These are phyloP conservation scores for Saccharomyces pastorianus DNA, from an alignment of 1,139 yeast species.

Conservation along the genomic window DNA sequence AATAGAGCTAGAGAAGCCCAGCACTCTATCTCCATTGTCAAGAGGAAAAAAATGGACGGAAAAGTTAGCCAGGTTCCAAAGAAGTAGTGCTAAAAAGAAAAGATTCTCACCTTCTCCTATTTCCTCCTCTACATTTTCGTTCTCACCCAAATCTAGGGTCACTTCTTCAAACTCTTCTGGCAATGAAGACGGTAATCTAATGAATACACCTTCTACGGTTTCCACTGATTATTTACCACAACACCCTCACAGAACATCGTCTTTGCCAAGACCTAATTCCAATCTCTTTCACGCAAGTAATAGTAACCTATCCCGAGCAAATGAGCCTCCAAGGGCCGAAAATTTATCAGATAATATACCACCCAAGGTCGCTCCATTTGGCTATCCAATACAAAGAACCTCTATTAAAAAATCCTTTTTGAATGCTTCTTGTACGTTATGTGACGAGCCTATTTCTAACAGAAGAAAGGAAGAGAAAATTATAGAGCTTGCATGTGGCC, in stretches of 20 bases:
- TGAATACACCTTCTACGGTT: slow-evolving; percentile 4
- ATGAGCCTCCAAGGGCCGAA: background rate
- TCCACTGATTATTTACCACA: slow-evolving; percentile 1
- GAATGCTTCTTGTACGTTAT: slow-evolving; percentile 26
- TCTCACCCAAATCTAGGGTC: slow-evolving; percentile 1
- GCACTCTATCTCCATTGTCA: slow-evolving; percentile 13
- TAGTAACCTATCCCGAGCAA: background rate
- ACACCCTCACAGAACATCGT: slow-evolving; percentile 16
- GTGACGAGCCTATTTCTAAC: slow-evolving; percentile 28
- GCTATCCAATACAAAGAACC: slow-evolving; percentile 8
- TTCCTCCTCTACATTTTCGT: slow-evolving; percentile 6
- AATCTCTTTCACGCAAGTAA: slow-evolving; percentile 2
- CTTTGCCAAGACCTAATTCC: slow-evolving; percentile 20
- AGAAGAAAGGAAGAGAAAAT: slow-evolving; percentile 28
- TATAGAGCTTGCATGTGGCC: slow-evolving; percentile 28
- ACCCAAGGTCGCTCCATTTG: slow-evolving; percentile 12
- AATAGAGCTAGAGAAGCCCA: slow-evolving; percentile 3
- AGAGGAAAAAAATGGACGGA: slow-evolving; percentile 20
- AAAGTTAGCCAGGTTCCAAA: slow-evolving; percentile 14
- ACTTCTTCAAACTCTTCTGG: background rate
- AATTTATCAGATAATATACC: slow-evolving; percentile 3
- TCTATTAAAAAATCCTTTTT: slow-evolving; percentile 24
- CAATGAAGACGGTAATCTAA: background rate
- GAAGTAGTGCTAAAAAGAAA: slow-evolving; percentile 11
- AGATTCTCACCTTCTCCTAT: slow-evolving; percentile 7